A percentile compares a stretch with the other conserved stretches of the same genome.
Evolutionary conservation across 2,329 filamentous ascomycete genomes (phyloP).

Genomic region (Aspergillus quadricinctus): DNA sequence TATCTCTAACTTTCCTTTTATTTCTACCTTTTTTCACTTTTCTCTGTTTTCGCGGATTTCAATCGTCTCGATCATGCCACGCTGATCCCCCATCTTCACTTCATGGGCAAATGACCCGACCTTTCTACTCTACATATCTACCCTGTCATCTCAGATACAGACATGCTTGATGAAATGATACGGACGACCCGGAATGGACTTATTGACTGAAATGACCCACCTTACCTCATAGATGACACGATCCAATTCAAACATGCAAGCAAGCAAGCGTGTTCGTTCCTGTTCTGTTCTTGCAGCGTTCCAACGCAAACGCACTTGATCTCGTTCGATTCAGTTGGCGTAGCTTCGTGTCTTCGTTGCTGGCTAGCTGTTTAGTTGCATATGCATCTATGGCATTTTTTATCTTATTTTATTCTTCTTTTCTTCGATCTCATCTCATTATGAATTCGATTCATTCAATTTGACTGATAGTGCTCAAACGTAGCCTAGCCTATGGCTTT

Average conservation of each 20-base stretch:
- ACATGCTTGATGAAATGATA: not conserved
- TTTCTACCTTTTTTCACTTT: not conserved
- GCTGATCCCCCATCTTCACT: not conserved
- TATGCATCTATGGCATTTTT: not conserved
- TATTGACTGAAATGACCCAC: not conserved
- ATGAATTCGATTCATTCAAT: not conserved
- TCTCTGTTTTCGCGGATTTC: not conserved
- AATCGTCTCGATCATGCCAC: not conserved
- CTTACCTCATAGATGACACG: not conserved
- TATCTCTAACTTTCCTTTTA: constrained; percentile 2
- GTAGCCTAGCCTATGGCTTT: constrained; percentile 6
- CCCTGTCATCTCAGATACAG: not conserved
- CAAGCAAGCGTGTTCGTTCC: not conserved
- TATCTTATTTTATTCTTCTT: constrained; percentile 6
- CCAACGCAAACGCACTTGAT: not conserved
- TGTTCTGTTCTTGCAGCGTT: constrained; percentile 1
- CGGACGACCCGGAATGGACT: not conserved
- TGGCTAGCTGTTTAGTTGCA: not conserved
- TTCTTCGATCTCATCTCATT: constrained; percentile 11
- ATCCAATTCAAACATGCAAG: not conserved
- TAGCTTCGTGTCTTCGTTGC: not conserved
- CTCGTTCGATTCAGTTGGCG: not conserved
- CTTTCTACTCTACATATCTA: not conserved
- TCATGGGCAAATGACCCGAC: not conserved
- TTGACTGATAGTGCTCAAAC: constrained; percentile 4